These are phyloP conservation scores for Penicillium sp. DNA, from an alignment of 2,329 filamentous ascomycete genomes.

Conservation along the genomic window DNA sequence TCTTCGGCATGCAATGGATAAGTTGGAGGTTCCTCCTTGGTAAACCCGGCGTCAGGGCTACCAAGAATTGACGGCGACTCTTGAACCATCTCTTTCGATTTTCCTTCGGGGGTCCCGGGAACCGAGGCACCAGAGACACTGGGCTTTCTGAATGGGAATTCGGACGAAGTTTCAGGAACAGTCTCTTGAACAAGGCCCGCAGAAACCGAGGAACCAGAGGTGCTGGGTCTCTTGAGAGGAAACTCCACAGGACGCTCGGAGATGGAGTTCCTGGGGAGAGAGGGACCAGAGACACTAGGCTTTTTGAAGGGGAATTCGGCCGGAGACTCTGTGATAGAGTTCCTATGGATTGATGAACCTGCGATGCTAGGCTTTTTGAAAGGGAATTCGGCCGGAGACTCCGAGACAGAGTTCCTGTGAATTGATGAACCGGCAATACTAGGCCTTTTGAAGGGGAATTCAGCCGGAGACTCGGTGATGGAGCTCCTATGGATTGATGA, in stretches of 20 bases:
- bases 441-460: neutral
- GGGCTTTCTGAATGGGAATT: neutral
- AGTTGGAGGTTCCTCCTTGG: neutral
- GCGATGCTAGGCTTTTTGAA: neutral
- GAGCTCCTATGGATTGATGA: neutral
- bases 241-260: too few species aligned
- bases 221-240: neutral
- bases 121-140: neutral
- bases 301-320: neutral
- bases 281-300: neutral
- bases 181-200: neutral
- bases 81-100: neutral
- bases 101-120: neutral
- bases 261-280: neutral
- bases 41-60: neutral
- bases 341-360: neutral
- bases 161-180: neutral
- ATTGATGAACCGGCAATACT: neutral
- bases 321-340: neutral
- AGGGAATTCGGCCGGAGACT: neutral
- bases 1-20: slow-evolving; percentile 4
- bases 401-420: neutral
- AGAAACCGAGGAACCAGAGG: slow-evolving; percentile 20
- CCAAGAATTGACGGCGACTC: neutral
- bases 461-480: neutral